These are phyloP conservation scores for Zostera marina DNA, from an alignment of 116 monocot genomes.

Conservation along the genomic window DNA sequence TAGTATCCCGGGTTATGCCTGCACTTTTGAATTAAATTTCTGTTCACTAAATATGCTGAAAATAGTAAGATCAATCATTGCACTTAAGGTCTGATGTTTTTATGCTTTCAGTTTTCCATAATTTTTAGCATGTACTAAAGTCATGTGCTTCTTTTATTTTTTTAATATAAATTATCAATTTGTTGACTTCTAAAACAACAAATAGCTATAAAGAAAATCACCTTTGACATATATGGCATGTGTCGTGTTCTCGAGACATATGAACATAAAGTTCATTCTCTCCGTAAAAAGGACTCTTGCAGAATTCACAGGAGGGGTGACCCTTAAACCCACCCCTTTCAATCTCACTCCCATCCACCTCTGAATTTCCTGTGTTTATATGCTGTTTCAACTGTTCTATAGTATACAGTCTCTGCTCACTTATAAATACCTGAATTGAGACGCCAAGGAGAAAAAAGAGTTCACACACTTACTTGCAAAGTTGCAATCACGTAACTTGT, in stretches of 20 bases:
- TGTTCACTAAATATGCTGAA: not conserved
- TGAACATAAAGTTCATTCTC: slow-evolving; percentile 92
- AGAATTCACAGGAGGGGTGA: slow-evolving; percentile 94
- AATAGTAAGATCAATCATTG: not conserved
- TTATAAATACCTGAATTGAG: slow-evolving; percentile 67
- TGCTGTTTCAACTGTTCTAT: slow-evolving; percentile 69
- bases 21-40: slow-evolving; percentile 8
- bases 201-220: not conserved
- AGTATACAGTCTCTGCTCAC: slow-evolving; percentile 93
- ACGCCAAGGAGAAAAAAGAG: not conserved
- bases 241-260: slow-evolving; percentile 87
- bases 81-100: not conserved
- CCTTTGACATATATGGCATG: slow-evolving; percentile 97
- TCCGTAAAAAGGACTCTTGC: slow-evolving; percentile 79
- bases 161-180: not conserved
- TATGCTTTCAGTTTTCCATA: not conserved
- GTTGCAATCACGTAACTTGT: no score
- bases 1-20: slow-evolving; percentile 91
- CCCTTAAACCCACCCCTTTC: slow-evolving; percentile 90
- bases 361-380: slow-evolving; percentile 64
- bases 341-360: slow-evolving; percentile 84
- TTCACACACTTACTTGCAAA: not conserved
- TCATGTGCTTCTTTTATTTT: not conserved
- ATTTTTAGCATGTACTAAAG: not conserved
- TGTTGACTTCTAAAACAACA: slow-evolving; percentile 1